Evolutionary conservation across 2,329 filamentous ascomycete genomes (phyloP), one percentile per base, ranked within the genome.

Genomic region (Botrytis hyacinthi): DNA sequence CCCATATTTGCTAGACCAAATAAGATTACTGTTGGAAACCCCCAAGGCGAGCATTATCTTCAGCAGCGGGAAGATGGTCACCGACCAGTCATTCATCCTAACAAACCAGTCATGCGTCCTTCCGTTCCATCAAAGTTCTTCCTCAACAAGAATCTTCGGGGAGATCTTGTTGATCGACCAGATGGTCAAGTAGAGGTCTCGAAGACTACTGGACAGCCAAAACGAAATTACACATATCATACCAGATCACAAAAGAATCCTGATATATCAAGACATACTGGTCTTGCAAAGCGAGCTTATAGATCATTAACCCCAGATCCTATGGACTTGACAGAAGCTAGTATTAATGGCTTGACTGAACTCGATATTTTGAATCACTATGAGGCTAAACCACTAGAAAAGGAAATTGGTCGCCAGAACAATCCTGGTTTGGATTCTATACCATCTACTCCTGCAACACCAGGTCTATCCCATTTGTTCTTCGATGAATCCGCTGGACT

Each of bases 361-460:
- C 66, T 76, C 3, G 75, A 78, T n/a, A 74, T 77, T 4, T 44
- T 78, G 54, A 74, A 76, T 67, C 76, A 74, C 57, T 76, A 71
- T 35, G 76, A 78, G 46, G 75, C 77, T 1, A 77, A 76, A 67
- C 76, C 76, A 65, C 67, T 78, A n/a, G 60, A 69, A 32, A 61
- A 61, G 2, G 70, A 68, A 5, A 46, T 59, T 65, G 73, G 65
- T 42, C 72, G 69, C 57, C 67, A 71, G 35, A 46, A 20, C 37
- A 81, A 81, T 70, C 78, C 78, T 16, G 80, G 79, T 3, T 54
- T 81, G n/a, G 74, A 76, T 22, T 76, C 77, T 22, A 32, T 81
- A 32, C 80, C 80, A 57, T 40, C 59, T 26, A 4, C 2, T 35
- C 61, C 20, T 67, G 26, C 42, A 76, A 72, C 71, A 29, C 71